Conservation (phyloP, 345 rosid genomes). For the Syzygium aromaticum region DNA sequence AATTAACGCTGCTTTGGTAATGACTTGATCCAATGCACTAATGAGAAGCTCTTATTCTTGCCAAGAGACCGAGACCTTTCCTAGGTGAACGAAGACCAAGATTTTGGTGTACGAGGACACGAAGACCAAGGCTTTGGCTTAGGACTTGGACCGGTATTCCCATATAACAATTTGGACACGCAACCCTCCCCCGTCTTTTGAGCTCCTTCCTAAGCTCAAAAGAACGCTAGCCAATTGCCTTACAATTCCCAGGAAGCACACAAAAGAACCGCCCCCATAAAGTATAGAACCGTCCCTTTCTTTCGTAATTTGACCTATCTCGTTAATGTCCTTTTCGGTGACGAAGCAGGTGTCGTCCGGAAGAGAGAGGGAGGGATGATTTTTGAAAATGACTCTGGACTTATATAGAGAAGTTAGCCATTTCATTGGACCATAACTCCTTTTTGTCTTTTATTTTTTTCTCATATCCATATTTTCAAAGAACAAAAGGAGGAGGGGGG, state of each 20-base stretch:
- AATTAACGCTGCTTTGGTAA: background rate
- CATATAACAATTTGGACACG: background rate
- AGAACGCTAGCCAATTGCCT: no score
- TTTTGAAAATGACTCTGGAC: background rate
- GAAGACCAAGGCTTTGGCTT: no score
- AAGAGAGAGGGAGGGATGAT: no score
- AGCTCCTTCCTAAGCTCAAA: no score
- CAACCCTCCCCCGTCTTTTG: no score
- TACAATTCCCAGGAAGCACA: no score
- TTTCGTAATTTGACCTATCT: no score
- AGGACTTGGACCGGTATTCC: background rate
- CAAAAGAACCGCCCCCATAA: no score
- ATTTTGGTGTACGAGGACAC: background rate
- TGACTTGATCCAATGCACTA: background rate
- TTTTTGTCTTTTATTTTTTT: no score
- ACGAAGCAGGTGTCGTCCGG: no score
- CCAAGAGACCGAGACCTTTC: background rate
- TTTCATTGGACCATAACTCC: background rate
- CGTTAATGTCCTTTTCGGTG: no score
- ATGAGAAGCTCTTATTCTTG: background rate
- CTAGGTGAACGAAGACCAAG: background rate
- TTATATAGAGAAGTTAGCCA: background rate
- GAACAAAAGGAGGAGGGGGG: accelerated
- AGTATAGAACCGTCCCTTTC: no score
- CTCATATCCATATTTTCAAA: background rate